Evolutionary conservation across 176 grass and related monocot genomes (phyloP).

Genomic region (Melocanna baccifera): DNA sequence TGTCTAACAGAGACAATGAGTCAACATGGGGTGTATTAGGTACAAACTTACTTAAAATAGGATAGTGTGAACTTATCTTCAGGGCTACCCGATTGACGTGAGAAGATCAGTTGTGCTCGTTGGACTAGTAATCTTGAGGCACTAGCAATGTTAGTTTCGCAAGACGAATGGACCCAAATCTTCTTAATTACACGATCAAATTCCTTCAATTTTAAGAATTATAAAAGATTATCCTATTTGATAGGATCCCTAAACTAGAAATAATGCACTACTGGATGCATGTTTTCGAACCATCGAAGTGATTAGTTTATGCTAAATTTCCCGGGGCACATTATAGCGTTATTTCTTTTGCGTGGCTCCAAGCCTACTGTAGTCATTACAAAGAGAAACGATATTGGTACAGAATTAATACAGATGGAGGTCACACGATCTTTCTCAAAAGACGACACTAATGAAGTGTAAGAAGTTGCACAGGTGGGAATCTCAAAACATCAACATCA

Average conservation of each 20-base stretch:
- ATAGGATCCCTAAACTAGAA: neutral
- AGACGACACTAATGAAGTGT: neutral
- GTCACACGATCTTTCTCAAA: neutral
- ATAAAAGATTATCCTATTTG: neutral
- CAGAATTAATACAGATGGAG: neutral
- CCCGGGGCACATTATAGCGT: neutral
- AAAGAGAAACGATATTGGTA: neutral
- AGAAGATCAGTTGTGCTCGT: neutral
- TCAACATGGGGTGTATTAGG: neutral
- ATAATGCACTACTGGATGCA: neutral
- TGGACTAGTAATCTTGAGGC: neutral
- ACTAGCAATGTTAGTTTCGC: neutral
- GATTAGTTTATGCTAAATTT: neutral
- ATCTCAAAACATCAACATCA: constrained; percentile 7
- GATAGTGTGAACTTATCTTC: neutral
- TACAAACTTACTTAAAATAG: neutral
- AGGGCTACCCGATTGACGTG: neutral
- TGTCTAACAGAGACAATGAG: too few species aligned
- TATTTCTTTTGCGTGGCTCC: neutral
- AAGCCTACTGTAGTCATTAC: neutral
- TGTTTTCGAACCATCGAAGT: neutral
- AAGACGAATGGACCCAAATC: neutral
- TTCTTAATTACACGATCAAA: neutral
- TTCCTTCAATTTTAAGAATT: neutral
- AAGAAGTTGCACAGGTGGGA: neutral